A percentile compares a stretch with the other conserved stretches of the same genome.
Conservation (phyloP, 2,329 filamentous ascomycete species). For the Xylariaceae sp. region DNA sequence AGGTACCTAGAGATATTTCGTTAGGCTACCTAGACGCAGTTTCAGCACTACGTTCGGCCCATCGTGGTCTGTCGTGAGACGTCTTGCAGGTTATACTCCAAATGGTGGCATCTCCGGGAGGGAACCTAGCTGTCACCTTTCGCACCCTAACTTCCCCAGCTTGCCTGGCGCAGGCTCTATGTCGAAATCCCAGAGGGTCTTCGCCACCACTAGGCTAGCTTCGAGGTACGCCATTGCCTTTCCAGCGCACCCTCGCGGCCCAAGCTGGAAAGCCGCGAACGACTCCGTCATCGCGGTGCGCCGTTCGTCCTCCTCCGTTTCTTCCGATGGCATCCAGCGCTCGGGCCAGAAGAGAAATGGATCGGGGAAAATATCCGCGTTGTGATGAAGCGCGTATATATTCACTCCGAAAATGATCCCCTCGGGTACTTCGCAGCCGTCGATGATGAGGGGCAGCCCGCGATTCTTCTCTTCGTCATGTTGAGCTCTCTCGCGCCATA, state of each 20-base stretch:
- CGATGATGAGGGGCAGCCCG: constrained; percentile 1
- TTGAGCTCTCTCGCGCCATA: constrained; percentile 4
- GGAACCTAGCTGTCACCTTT: neutral
- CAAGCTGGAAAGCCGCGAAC: constrained; percentile 5
- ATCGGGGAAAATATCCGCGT: constrained; percentile 5
- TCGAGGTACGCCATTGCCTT: constrained; percentile 11
- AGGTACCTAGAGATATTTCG: no score
- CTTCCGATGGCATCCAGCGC: constrained; percentile 4
- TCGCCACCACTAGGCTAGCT: constrained; percentile 1
- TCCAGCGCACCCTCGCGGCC: constrained; percentile 4
- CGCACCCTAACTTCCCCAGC: constrained; percentile 2
- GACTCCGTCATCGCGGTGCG: constrained; percentile 1
- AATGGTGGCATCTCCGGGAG: neutral
- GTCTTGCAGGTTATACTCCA: neutral
- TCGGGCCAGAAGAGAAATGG: constrained; percentile 6
- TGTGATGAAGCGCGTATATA: constrained; percentile 2
- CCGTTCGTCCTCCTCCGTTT: neutral
- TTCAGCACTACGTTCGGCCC: neutral
- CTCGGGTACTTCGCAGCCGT: constrained; percentile 6
- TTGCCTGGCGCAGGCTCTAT: constrained; percentile 3
- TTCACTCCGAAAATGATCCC: constrained; percentile 9
- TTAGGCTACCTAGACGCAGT: no score
- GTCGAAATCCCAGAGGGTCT: constrained; percentile 8
- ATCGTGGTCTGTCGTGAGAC: neutral
- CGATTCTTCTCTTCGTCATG: constrained; percentile 3